Conservation (phyloP, 2,329 filamentous ascomycete species). For the Aspergillus costaricaensis region DNA sequence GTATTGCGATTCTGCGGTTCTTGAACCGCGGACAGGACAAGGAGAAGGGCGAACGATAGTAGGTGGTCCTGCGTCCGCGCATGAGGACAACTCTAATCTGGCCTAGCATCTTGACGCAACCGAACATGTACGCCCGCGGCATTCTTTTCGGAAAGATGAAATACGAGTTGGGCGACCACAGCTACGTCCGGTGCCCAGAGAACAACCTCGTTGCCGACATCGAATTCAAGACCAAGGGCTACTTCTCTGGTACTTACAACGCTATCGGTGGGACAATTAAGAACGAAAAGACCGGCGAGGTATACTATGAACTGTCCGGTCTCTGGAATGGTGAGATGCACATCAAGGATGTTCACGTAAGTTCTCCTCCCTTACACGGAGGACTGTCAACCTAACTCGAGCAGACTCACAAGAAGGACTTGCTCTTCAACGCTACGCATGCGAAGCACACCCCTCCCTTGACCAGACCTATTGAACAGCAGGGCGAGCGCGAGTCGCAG, state of each 20-base stretch:
- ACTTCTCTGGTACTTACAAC: conserved; percentile 95
- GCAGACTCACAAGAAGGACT: conserved; percentile 83
- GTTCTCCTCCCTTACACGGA: not conserved
- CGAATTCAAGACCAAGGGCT: conserved; percentile 98
- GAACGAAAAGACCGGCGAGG: conserved; percentile 80
- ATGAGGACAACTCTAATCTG: conserved; percentile 14
- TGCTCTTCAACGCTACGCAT: conserved; percentile 83
- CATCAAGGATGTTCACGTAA: conserved; percentile 73
- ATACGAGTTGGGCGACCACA: conserved; percentile 96
- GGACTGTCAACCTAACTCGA: conserved; percentile 13
- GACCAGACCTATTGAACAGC: conserved; percentile 77
- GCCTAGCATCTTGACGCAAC: conserved; percentile 82
- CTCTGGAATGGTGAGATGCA: conserved; percentile 95
- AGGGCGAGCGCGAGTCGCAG: conserved; percentile 88
- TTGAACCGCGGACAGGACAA: conserved; percentile 70
- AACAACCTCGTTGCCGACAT: conserved; percentile 83
- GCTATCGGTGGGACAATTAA: conserved; percentile 90
- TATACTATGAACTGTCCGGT: conserved; percentile 87
- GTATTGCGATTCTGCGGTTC: conserved; percentile 81
- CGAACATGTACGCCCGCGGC: conserved; percentile 97
- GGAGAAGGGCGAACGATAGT: conserved; percentile 81
- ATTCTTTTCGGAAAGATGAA: conserved; percentile 99
- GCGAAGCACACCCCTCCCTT: conserved; percentile 74
- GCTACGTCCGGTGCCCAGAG: conserved; percentile 87
- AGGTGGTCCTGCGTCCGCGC: conserved; percentile 42